Conservation (phyloP, 192 early-diverging fungal genomes). For the Gamsiella multidivaricata region DNA sequence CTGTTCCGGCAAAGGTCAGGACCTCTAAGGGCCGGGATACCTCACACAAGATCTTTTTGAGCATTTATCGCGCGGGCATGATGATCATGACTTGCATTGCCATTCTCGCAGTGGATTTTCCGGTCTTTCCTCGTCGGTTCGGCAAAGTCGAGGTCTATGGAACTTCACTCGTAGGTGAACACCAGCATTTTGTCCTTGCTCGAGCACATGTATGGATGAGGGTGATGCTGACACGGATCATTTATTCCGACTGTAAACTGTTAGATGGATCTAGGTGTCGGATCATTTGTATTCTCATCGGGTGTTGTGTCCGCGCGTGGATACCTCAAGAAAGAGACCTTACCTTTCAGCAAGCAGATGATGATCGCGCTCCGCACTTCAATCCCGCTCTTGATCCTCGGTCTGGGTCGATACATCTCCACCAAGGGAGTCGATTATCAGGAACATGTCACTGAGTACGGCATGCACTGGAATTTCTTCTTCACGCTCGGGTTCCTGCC, state of each 20-base stretch:
- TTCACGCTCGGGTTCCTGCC: constrained; percentile 91
- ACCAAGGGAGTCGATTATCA: constrained; percentile 92
- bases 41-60: constrained; percentile 65
- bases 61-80: constrained; percentile 79
- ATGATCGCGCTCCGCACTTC: constrained; percentile 61
- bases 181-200: not conserved
- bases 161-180: constrained; percentile 76
- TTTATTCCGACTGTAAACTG: not conserved
- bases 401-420: constrained; percentile 72
- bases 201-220: too few species aligned
- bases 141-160: constrained; percentile 95
- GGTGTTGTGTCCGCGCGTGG: constrained; percentile 82
- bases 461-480: constrained; percentile 99
- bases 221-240: too few species aligned
- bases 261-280: constrained; percentile 96
- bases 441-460: constrained; percentile 95
- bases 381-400: constrained; percentile 79
- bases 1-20: not conserved
- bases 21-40: constrained; percentile 2
- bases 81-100: constrained; percentile 85
- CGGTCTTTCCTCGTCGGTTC: constrained; percentile 86
- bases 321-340: constrained; percentile 57
- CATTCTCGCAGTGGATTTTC: constrained; percentile 96
- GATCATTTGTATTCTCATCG: constrained; percentile 92
- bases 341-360: constrained; percentile 45